Evolutionary conservation across 129 eudicot species (phyloP), one percentile per base, ranked within the genome.

Genomic region (Arctium lappa): DNA sequence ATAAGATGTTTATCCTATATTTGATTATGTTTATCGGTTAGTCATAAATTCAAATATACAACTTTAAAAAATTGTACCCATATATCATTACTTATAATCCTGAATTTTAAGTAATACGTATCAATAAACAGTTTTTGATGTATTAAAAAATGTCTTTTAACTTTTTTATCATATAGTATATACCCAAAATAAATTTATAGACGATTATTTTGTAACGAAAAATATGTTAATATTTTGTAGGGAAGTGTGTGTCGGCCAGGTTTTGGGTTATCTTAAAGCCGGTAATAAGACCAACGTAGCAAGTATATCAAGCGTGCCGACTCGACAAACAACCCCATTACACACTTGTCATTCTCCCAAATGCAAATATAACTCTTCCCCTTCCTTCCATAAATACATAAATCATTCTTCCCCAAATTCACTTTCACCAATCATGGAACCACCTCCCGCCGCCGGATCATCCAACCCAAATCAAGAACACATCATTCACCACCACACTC

Each of bases 211-310:
- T 46, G 15, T 3, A 46, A 46, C 4, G 10, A 2, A 46, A 46
- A 46, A 46, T 22, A 46, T 10, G 2, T 1, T 46, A 16, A n/a
- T 60, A 60, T 60, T 16, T 46, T 1, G 29, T 60, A 16, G 68
- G 68, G 68, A 5, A 60, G 73, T 32, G 2, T 78, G 27, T 90
- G 93, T 90, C 91, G 93, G 91, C 88, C 86, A 86, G 44, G 63
- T 72, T 81, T 81, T 85, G 86, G 56, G 83, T 86, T 86, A 88
- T 81, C 87, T 78, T 76, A 11, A 81, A 83, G 78, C 66, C 69
- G 29, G 2, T 32, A 69, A 68, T 22, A 46, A 38, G 44, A 63
- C 72, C 69, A 72, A 87, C 89, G 89, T 87, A 22, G 27, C 27
- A 22, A 22, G 27, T 22, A 22, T 22, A 89, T 86, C 89, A 72